Percentiles rank a stretch among this genome's conserved stretches.
These are phyloP conservation scores for Solanum hybrid DNA, from an alignment of 305 asterid genomes.

Conservation along the genomic window DNA sequence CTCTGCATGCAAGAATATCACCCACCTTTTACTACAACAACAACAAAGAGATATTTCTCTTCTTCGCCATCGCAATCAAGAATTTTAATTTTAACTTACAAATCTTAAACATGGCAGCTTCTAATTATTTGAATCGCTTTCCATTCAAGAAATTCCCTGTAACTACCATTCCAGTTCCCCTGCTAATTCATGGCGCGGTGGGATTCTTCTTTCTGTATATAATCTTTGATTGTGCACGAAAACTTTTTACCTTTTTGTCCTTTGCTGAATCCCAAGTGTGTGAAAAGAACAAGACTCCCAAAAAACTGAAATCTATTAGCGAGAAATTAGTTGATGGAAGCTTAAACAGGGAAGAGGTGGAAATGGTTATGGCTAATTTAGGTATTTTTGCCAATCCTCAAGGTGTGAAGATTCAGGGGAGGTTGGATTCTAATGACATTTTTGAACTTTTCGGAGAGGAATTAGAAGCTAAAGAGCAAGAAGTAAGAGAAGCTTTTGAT, in stretches of 20 bases:
- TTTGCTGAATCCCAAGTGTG: neutral
- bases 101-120: slow-evolving; percentile 1
- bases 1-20: neutral
- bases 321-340: neutral
- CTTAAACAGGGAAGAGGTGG: slow-evolving; percentile 24
- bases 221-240: slow-evolving; percentile 15
- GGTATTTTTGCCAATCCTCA: slow-evolving; percentile 18
- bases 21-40: neutral
- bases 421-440: slow-evolving; percentile 17
- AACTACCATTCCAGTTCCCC: slow-evolving; percentile 9
- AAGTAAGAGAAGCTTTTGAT: slow-evolving; percentile 46
- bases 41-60: neutral
- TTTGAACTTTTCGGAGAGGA: slow-evolving; percentile 29
- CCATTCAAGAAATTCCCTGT: slow-evolving; percentile 16
- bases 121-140: slow-evolving; percentile 11
- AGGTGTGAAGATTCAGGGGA: slow-evolving; percentile 15
- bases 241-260: slow-evolving; percentile 11
- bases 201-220: slow-evolving; percentile 16
- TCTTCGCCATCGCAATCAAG: neutral
- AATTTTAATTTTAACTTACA: neutral
- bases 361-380: slow-evolving; percentile 23
- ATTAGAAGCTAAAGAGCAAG: slow-evolving; percentile 27
- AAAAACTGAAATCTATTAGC: neutral
- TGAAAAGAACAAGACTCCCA: neutral
- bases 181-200: slow-evolving; percentile 13